Base-by-base conservation (phyloP, 331 rosid genomes). In the Pyrus hybrid region DNA sequence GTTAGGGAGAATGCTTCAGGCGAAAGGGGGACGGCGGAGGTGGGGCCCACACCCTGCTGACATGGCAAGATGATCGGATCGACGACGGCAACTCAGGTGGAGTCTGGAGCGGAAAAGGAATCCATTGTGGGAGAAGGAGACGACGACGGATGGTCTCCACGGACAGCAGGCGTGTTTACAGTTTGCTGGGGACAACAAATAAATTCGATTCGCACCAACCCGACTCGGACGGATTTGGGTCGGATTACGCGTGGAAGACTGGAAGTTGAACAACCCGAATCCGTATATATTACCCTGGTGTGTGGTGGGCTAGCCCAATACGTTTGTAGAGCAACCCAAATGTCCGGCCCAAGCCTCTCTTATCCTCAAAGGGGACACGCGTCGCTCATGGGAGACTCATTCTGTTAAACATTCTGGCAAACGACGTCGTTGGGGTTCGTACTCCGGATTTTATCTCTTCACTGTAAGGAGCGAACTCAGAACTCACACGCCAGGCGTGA, bases 341-440 rank as follows among this genome's bases (percentile, higher is more conserved):
- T 37, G 4, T 1, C 45, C 45, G 45, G 45, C 45, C 45, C 45
- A 37, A 37, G 3, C 45, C 13, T 0, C 29, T 76, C 84, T 83
- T 83, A 83, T 80, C 84, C 62, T 45, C 53, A 53, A 14, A 12
- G 2, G 45, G 84, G 79, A 66, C 87, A 83, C 87, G 84, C 79
- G 87, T 76, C 87, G 37, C 70, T 30, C 82, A n/a, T 23, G 41
- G 33, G 67, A 49, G 14, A 1, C 61, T 12, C 45, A 72, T 7
- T 63, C 72, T 7, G 18, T 63, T 29, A 17, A 51, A 17, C 73
- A 37, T 32, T 23, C 7, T 5, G 11, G 17, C 6, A 78, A 43
- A 79, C 86, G 86, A 64, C 80, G 71, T 21, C 80, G 80, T 60
- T 37, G 4, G 13, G 43, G 4, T 23, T 0, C 32, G 3, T 6